Base-by-base conservation (phyloP, 2,329 filamentous ascomycete genomes). In the Teratosphaeria gauchensis region DNA sequence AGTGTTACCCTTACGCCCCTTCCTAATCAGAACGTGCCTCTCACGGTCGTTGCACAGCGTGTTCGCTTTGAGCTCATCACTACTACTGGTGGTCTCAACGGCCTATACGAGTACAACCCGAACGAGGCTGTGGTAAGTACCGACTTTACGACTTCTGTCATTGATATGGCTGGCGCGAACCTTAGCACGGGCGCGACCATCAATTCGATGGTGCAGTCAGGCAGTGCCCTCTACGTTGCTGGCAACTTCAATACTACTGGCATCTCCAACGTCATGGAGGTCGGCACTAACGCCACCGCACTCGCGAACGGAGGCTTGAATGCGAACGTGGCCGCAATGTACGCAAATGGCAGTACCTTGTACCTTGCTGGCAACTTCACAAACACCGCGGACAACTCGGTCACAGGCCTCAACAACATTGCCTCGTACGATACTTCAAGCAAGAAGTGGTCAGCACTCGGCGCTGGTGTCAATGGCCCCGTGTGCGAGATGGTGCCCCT, bases 301-400 rank as follows among this genome's bases (percentile, higher is more conserved):
- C 75, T 88, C 59, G 74, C 85, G 21, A 84, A 84, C 31, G 85
- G 86, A 53, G 92, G 94, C 2, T 78, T 99, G 46, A 91, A 99
- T 67, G 86, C 85, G 1, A 80, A 84, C 60, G 89, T 99, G n/a
- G 73, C 82, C 58, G 80, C 85, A 12, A 83, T 96, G 77, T 82
- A 88, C 60, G 75, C 85, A 30, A 83, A 88, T 58, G 84, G 79
- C 56, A 82, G 83, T 19, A 74, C 76, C 35, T 77, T 96, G 12
- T 99, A 89, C 67, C 85, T 94, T 52, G 94, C 90, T 19, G 94
- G 94, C 54, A 84, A 84, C 57, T 99, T 99, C 73, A 88, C 85
- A 56, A 85, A 87, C 68, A 91, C 90, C 0, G 78, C 79, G 28
- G 80, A 83, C 57, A 81, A 81, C 53, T 80, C 80, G 2, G 81